Percentiles rank a stretch among this genome's conserved stretches.
Conservation (phyloP, 2,329 filamentous ascomycete genomes). For the Verticillium nonalfalfae region DNA sequence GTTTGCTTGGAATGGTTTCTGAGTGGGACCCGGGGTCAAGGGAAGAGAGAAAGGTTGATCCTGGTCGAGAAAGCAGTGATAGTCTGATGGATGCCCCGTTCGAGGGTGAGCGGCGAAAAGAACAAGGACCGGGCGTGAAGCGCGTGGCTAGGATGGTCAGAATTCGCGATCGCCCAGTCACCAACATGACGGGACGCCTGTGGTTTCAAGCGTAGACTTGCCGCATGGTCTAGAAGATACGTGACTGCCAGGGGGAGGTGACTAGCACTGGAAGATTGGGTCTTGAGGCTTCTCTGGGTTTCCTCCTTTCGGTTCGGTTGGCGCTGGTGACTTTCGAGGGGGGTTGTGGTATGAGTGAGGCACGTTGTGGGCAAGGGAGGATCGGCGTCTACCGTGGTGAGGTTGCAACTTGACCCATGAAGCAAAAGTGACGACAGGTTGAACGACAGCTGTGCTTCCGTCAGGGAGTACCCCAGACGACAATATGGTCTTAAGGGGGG, state of each 20-base stretch:
- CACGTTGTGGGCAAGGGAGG: conserved; percentile 1
- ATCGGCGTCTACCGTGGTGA: conserved; percentile 9
- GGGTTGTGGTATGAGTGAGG: neutral
- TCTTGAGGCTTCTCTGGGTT: neutral
- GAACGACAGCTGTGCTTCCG: neutral
- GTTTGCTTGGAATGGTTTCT: conserved; percentile 4
- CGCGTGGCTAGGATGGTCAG: conserved; percentile 7
- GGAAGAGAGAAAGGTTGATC: conserved; percentile 10
- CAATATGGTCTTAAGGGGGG: conserved; percentile 5
- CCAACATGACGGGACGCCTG: conserved; percentile 6
- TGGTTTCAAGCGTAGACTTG: conserved; percentile 12
- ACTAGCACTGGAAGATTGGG: conserved; percentile 4
- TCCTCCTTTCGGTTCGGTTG: neutral
- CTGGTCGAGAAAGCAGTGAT: conserved; percentile 8
- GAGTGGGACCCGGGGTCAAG: neutral
- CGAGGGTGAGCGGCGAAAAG: conserved; percentile 2
- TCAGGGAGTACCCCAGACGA: conserved; percentile 12
- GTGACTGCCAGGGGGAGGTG: conserved; percentile 10
- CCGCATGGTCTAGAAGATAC: conserved; percentile 11
- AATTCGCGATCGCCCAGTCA: conserved; percentile 12
- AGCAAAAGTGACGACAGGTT: neutral
- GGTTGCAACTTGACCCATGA: neutral
- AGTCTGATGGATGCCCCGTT: conserved; percentile 6
- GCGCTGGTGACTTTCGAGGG: neutral
- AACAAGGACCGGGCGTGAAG: conserved; percentile 12